Evolutionary conservation across 495 filamentous ascomycete genomes (phyloP), one percentile per base, ranked within the genome.

Genomic region (Xeromyces bisporus): DNA sequence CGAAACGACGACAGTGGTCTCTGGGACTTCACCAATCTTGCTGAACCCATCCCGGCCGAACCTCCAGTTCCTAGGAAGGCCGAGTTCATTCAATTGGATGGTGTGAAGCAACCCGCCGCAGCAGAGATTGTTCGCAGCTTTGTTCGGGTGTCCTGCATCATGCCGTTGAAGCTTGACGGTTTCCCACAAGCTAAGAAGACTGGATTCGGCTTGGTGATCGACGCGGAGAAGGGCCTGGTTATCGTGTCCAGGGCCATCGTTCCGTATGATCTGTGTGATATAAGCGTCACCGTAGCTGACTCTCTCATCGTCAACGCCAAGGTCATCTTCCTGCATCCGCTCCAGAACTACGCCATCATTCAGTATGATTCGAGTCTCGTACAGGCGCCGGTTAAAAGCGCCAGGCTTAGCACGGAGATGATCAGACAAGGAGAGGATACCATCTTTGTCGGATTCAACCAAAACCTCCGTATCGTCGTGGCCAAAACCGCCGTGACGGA

Each of bases 401-500:
- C 89, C 14, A 79, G 67, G 44, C 70, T 99, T 29, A 78, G 84
- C 44, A 69, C 62, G 10, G 68, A 84, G 34, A 68, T 67, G 37
- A 84, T 96, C 48, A 87, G 84, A 29, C 91, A 96, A 58, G 75
- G 75, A 13, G 77, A 83, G 21, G 77, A 85, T 25, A 93, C 85
- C 0, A 83, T 89, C 32, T 96, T 99, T 48, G 78, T 99, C 26
- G 89, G 89, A 13, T 93, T 91, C 64, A 99, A 99, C 44, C 78
- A 92, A 38, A 96, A 94, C 39, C 71, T 84, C 35, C 71, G 89
- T 18, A 83, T 93, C 14, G 85, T 93, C 8, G 80, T 96, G 35
- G 81, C 86, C 3, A 83, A 93, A 40, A 96, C 89, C 0, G 80
- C 80, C 0, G 83, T 99, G 17, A 96, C 91, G 7, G 89, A 99